Evolutionary conservation across 2,329 filamentous ascomycete genomes (phyloP), one percentile per base, ranked within the genome.

Genomic region (Paecilomyces sp.): DNA sequence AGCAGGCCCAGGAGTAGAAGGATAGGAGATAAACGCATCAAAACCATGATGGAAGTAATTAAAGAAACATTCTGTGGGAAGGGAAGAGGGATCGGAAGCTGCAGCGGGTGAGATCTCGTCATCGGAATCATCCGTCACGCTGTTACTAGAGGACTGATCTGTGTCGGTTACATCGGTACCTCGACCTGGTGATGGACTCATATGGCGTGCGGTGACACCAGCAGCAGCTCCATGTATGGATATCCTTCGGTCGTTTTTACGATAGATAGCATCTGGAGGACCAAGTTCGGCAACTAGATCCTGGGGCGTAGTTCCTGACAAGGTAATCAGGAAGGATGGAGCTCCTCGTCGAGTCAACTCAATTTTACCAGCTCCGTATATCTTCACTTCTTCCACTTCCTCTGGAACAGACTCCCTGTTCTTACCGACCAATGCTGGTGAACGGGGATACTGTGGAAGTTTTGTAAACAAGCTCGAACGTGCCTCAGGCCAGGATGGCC

Each of bases 21-120:
- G 88, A 31, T 87, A 86, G 0, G 93, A 96, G n/a, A 99, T 84
- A 4, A 97, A 82, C 9, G 97, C 84, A 73, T 99, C 94, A 70
- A 99, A 95, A 1, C 94, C 94, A 63, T 96, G 88, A 65, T 93
- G 89, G 71, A 97, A 99, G 73, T 99, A 99, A 73, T 97, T 97
- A 76, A 94, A 97, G 72, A 97, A 99, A 64, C 88, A 92, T 67
- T 84, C 81, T 7, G 76, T 71, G 2, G 75, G 71, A n/a, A 76
- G 63, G 6, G 71, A 72, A 5, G 74, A 71, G 41, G 80, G 76
- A 71, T 95, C 91, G 3, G 86, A 83, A 1, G 86, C 84, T 3
- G 75, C 86, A 65, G 71, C 81, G 78, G 64, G 80, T 31, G 75
- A 74, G 57, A 71, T 64, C 31, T 90, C 88, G 24, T 82, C 80